phyloP scores from a whole-genome alignment of 306 rosid species.

The Citrullus amarus region DNA sequence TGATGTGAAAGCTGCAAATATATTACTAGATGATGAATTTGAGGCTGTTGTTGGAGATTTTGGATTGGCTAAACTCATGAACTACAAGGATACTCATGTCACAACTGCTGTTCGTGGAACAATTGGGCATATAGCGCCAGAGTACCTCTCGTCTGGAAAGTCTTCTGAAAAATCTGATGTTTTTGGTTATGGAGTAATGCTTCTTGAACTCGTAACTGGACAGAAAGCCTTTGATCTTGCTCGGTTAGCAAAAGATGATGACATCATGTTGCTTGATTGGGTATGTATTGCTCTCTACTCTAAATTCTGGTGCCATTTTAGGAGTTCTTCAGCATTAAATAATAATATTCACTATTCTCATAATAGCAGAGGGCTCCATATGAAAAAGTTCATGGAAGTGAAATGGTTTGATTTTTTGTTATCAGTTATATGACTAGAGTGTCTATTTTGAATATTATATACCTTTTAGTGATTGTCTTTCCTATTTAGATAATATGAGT shows the following conservation, averaged over 20 bases:
- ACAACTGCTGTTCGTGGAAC: slow-evolving; percentile 93
- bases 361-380: not conserved
- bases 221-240: slow-evolving; percentile 90
- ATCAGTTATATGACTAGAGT: not conserved
- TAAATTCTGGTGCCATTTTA: not conserved
- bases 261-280: slow-evolving; percentile 90
- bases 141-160: slow-evolving; percentile 83
- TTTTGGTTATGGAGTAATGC: slow-evolving; percentile 92
- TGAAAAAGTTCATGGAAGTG: not conserved
- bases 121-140: slow-evolving; percentile 84
- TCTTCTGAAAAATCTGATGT: slow-evolving; percentile 89
- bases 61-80: slow-evolving; percentile 86
- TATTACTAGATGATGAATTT: slow-evolving; percentile 74
- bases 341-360: not conserved
- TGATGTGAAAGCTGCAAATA: slow-evolving; percentile 89
- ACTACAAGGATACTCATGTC: slow-evolving; percentile 79
- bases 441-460: too few relatives aligned
- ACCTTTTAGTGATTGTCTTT: too few relatives aligned
- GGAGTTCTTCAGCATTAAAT: not conserved
- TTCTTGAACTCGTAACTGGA: slow-evolving; percentile 87
- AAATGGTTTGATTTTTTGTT: not conserved
- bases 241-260: slow-evolving; percentile 71
- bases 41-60: slow-evolving; percentile 92
- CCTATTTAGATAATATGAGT: too few relatives aligned
- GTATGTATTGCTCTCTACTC: slow-evolving; percentile 26